These are phyloP conservation scores for Elsinoe perseae DNA, from an alignment of 2,329 filamentous ascomycete species.

Conservation along the genomic window DNA sequence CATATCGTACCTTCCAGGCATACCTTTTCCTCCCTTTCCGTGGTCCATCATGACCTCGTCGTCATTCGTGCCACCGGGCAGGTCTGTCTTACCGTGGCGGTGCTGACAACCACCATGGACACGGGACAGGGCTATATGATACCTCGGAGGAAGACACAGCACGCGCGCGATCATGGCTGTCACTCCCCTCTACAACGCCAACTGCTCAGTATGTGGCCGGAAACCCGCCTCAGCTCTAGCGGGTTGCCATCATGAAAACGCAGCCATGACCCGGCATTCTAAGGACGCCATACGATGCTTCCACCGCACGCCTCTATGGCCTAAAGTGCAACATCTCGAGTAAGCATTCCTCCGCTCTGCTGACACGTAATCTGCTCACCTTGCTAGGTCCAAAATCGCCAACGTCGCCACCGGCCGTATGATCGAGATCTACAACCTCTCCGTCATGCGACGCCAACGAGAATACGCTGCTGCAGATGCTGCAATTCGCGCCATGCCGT, in stretches of 20 bases:
- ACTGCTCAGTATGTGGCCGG: background rate
- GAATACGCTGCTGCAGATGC: background rate
- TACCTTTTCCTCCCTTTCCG: background rate
- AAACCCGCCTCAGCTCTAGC: background rate
- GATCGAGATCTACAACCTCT: background rate
- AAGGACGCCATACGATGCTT: background rate
- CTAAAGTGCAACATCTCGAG: background rate
- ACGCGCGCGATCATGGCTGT: background rate
- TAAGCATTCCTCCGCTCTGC: no score
- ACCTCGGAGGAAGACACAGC: background rate
- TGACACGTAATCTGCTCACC: background rate
- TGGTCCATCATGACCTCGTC: background rate
- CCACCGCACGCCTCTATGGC: background rate
- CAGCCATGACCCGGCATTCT: background rate
- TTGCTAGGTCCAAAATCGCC: background rate
- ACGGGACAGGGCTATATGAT: slow-evolving; percentile 1
- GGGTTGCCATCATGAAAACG: slow-evolving; percentile 7
- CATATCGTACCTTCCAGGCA: background rate
- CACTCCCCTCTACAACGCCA: background rate
- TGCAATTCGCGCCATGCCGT: background rate
- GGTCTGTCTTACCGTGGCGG: slow-evolving; percentile 3
- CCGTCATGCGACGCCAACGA: background rate
- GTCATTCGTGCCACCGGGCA: slow-evolving; percentile 9
- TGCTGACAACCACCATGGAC: background rate
- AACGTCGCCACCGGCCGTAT: background rate